A percentile compares a stretch with the other conserved stretches of the same genome.
phyloP scores from a whole-genome alignment of 2,329 filamentous ascomycete genomes.

The Aureobasidium subglaciale region DNA sequence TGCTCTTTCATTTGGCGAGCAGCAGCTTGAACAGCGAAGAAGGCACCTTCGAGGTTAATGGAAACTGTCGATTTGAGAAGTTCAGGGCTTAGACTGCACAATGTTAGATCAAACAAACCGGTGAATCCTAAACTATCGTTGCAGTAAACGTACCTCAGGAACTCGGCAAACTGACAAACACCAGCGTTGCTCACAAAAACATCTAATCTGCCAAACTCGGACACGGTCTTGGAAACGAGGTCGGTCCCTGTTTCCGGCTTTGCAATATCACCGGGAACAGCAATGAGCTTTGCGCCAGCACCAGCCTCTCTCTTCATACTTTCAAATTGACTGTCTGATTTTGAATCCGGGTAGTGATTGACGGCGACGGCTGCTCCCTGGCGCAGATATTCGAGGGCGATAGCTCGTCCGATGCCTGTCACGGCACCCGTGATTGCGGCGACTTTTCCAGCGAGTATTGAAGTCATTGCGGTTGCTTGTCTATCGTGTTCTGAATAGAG shows the following conservation, averaged over 20 bases:
- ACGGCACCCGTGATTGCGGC: conserved; percentile 27
- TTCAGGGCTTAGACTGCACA: conserved; percentile 54
- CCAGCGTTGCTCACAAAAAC: conserved; percentile 86
- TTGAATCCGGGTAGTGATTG: conserved; percentile 62
- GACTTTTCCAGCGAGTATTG: conserved; percentile 24
- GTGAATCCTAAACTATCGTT: not conserved
- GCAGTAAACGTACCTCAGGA: conserved; percentile 53
- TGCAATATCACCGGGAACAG: conserved; percentile 70
- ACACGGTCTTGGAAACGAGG: conserved; percentile 61
- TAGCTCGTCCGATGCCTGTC: conserved; percentile 66
- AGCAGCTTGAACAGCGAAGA: conserved; percentile 78
- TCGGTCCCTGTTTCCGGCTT: conserved; percentile 62
- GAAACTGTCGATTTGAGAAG: conserved; percentile 65
- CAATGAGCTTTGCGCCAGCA: conserved; percentile 44
- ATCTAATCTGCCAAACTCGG: conserved; percentile 48
- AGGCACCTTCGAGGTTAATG: conserved; percentile 83
- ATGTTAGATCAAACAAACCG: not conserved
- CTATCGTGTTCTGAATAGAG: not conserved
- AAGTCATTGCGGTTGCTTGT: not conserved
- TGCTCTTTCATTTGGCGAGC: conserved; percentile 72
- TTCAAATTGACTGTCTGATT: conserved; percentile 42
- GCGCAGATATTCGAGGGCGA: conserved; percentile 67
- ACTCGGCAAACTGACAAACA: conserved; percentile 81
- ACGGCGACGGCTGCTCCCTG: conserved; percentile 74
- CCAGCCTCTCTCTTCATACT: conserved; percentile 40